Base-by-base conservation (phyloP, 352 stramenopile species). In the Phytophthora pisi region DNA sequence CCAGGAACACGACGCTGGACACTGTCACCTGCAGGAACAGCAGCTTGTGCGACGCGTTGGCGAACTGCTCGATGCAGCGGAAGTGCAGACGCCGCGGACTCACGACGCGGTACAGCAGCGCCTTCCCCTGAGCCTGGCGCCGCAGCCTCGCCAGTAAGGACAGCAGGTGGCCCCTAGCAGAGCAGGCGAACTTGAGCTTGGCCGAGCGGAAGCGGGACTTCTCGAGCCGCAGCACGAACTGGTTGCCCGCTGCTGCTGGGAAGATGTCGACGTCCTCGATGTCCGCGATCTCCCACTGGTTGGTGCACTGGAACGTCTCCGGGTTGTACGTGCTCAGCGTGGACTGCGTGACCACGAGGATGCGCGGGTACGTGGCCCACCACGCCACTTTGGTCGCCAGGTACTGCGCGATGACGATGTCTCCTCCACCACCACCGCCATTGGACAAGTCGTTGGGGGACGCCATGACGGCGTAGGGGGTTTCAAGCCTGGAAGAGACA, bases 291-390 rank as follows among this genome's bases (percentile, higher is more conserved):
- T 87, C 77, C 84, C 84, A 93, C 34, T 88, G 78, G 55, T 87
- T 81, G 26, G 85, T 91, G 77, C 85, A 91, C 51, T 76, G 64
- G 57, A 87, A 91, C 49, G 81, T 86, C 52, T 91, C 81, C 0
- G 77, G 76, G 61, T 91, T 87, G 69, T 86, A 93, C 38, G 82
- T 86, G 56, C 72, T 72, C 9, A 91, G 54, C 7, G 76, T 79
- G 16, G 83, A 78, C 23, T 79, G 51, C 13, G 72, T 87, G 57
- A 93, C 65, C 6, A 84, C 66, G 24, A 93, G 58, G 38, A 93
- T 75, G 9, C 82, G 81, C 16, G 72, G 78, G 63, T 90, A 89
- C 6, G 83, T 73, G 24, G 81, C 81, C 68, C 79, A 89, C 79
- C 85, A 91, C 36, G 72, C 71, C 63, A 91, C 74, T 74, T 90